Percentiles rank a stretch among this genome's conserved stretches.
Evolutionary conservation across 2,329 filamentous ascomycete species (phyloP).

Genomic region (Arthrobotrys iridis): DNA sequence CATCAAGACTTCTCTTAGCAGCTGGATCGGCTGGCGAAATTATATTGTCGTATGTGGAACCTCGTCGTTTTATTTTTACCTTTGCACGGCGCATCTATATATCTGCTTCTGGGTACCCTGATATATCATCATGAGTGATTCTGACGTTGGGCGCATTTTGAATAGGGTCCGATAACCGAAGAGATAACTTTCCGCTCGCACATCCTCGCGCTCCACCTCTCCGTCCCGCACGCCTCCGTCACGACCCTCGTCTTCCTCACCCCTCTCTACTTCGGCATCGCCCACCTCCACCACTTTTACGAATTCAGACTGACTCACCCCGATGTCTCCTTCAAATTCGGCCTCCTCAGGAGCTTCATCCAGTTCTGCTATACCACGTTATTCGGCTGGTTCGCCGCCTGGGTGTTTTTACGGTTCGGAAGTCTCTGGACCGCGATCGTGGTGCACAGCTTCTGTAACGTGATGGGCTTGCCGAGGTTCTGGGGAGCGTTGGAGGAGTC

Average conservation of each 20-base stretch:
- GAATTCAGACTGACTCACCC: conserved; percentile 88
- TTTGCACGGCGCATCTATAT: conserved; percentile 5
- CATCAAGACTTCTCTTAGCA: conserved; percentile 67
- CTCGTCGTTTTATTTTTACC: conserved; percentile 1
- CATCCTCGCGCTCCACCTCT: conserved; percentile 81
- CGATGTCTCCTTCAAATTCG: conserved; percentile 69
- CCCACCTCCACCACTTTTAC: conserved; percentile 95
- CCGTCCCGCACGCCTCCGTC: conserved; percentile 68
- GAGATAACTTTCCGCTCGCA: conserved; percentile 92
- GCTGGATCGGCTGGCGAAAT: conserved; percentile 87
- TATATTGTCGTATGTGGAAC: conserved; percentile 76
- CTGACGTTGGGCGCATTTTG: no score
- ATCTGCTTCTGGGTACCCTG: not conserved
- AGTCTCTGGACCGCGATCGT: conserved; percentile 78
- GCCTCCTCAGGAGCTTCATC: conserved; percentile 77
- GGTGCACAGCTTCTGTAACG: conserved; percentile 91
- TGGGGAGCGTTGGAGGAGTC: conserved; percentile 78
- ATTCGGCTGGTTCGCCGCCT: conserved; percentile 93
- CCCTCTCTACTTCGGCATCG: conserved; percentile 62
- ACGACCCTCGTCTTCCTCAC: conserved; percentile 56
- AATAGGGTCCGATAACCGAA: conserved; percentile 86
- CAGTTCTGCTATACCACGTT: conserved; percentile 91
- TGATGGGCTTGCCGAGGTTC: conserved; percentile 84
- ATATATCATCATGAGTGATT: conserved; percentile 33
- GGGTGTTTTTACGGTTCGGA: conserved; percentile 85